Percentiles rank a stretch among this genome's conserved stretches.
These are phyloP conservation scores for Fusarium solani-melongenae DNA, from an alignment of 2,329 filamentous ascomycete species.

Conservation along the genomic window DNA sequence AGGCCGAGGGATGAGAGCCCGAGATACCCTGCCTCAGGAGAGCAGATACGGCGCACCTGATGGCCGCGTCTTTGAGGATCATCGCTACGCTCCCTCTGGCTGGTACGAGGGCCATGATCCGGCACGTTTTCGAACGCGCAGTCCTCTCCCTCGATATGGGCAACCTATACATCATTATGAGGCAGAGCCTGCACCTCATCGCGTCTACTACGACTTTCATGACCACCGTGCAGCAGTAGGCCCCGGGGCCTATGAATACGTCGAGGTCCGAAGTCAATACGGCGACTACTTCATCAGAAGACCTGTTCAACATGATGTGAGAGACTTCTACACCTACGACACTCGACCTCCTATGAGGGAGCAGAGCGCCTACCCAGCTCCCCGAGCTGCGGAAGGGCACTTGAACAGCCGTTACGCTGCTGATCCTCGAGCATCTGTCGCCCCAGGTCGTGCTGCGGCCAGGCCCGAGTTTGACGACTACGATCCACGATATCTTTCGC, in stretches of 20 bases:
- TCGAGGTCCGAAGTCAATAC: conserved; percentile 56
- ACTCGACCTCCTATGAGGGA: conserved; percentile 21
- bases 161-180: conserved; percentile 15
- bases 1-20: conserved; percentile 32
- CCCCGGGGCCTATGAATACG: conserved; percentile 55
- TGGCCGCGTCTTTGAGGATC: conserved; percentile 4
- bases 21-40: conserved; percentile 23
- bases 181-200: not conserved
- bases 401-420: conserved; percentile 2
- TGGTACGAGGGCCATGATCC: conserved; percentile 21
- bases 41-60: conserved; percentile 12
- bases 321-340: conserved; percentile 42
- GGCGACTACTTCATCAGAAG: conserved; percentile 60
- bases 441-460: not conserved
- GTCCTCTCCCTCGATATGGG: conserved; percentile 12
- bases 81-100: conserved; percentile 4
- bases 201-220: conserved; percentile 19
- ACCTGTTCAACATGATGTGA: conserved; percentile 49
- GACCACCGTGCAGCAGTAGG: conserved; percentile 2
- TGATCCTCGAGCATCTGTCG: conserved; percentile 3
- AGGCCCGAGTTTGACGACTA: conserved; percentile 53
- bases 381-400: conserved; percentile 3
- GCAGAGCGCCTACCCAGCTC: conserved; percentile 10
- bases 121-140: conserved; percentile 19
- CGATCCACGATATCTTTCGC: conserved; percentile 54